Base-by-base conservation (phyloP, 208 protist species). In the Trypanosoma scelopori region DNA sequence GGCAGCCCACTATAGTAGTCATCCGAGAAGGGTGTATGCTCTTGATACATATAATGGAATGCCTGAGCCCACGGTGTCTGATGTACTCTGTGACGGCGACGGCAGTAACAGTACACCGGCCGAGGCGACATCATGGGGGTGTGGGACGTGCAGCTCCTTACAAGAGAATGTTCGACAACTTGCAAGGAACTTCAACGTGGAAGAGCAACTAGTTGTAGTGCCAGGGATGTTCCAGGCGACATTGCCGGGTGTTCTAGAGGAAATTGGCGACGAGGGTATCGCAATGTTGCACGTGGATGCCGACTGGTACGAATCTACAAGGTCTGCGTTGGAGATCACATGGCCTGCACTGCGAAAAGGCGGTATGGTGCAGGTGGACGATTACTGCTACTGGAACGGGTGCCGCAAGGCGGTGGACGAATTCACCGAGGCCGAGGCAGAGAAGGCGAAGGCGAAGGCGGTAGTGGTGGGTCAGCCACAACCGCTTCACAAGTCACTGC, bases 351-450 rank as follows among this genome's bases (percentile, higher is more conserved):
- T 89, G 66, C 30, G 49, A 13, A 62, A 42, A 20, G 59, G 47
- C 1, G 75, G 74, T 32, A 35, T 88, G 30, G 83, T 92, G 48
- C 89, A 94, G 61, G 74, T 91, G 42, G 85, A 94, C 58, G 89
- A 92, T 66, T 94, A 94, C 58, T 55, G 91, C 70, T 92, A 92
- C 69, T 94, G 85, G 89, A 27, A 57, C 7, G 85, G 89, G 3
- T 86, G 81, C 48, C 68, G 64, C 16, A 53, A 73, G 23, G 89
- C 85, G 0, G 85, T 91, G 35, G 79, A 94, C 56, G 88, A 88
- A 48, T 81, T 75, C 42, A 32, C 79, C 13, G n/a, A 32, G 4
- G 12, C 9, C 1, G 37, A 46, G n/a, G n/a, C 27, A 35, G 30
- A n/a, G 18, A 28, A 47, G 39, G 53, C 47, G 9, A 30, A 51